Conservation (phyloP, 768 basidiomycete species). For the Russula sp. region DNA sequence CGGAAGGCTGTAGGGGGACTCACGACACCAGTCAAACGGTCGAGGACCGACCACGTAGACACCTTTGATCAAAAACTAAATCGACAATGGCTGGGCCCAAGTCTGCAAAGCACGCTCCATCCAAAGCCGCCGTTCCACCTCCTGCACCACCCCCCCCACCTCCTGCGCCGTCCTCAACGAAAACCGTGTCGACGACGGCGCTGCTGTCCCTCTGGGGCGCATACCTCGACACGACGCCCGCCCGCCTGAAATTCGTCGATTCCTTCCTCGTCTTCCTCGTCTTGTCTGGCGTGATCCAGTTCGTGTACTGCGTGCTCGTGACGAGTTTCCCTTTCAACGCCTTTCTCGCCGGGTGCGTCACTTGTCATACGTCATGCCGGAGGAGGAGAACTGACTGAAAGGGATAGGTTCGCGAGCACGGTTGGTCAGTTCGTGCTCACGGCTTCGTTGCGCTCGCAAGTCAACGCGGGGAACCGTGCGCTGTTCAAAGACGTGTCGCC, state of each 20-base stretch:
- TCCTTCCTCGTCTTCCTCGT: conserved; percentile 88
- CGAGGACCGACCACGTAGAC: neutral
- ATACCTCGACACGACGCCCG: conserved; percentile 70
- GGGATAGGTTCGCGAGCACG: conserved; percentile 74
- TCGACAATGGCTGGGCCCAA: conserved; percentile 39
- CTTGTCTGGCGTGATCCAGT: conserved; percentile 85
- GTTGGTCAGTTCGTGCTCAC: conserved; percentile 97
- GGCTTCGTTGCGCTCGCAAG: conserved; percentile 87
- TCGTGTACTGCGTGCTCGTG: conserved; percentile 85
- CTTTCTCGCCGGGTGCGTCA: conserved; percentile 85
- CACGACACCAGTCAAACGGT: neutral
- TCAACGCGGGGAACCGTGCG: conserved; percentile 75
- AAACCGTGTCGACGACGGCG: conserved; percentile 28
- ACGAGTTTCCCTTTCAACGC: conserved; percentile 97
- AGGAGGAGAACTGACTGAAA: neutral
- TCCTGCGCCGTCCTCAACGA: neutral
- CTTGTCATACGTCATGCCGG: neutral
- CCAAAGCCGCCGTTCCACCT: neutral
- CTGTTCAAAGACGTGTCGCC: conserved; percentile 91
- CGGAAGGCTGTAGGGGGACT: neutral
- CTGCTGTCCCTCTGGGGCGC: conserved; percentile 63
- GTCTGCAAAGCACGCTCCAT: conserved; percentile 25
- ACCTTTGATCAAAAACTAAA: neutral
- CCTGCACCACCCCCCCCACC: neutral
- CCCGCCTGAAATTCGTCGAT: conserved; percentile 92